These are phyloP conservation scores for Suillus discolor DNA, from an alignment of 768 basidiomycete genomes.

Conservation along the genomic window DNA sequence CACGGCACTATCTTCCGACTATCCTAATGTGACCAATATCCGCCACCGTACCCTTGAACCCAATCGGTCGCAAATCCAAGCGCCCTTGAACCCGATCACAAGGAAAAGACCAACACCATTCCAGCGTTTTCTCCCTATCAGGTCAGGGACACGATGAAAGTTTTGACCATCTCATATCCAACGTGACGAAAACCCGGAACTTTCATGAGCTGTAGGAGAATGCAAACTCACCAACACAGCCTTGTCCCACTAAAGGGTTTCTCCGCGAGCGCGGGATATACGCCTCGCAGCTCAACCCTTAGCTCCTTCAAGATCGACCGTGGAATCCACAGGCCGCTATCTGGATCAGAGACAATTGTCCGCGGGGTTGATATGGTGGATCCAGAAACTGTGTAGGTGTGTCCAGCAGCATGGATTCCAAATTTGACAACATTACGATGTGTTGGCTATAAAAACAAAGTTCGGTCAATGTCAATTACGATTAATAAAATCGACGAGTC, in stretches of 20 bases:
- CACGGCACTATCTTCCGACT: neutral
- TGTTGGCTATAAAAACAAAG: constrained; percentile 56
- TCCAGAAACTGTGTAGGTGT: constrained; percentile 44
- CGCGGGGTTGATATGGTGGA: constrained; percentile 70
- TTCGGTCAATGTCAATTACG: neutral
- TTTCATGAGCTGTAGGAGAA: neutral
- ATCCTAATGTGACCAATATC: neutral
- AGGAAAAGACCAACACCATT: neutral
- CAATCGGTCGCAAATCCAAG: neutral
- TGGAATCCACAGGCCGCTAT: constrained; percentile 69
- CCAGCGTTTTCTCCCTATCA: neutral
- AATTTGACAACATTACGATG: constrained; percentile 72
- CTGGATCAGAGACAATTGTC: constrained; percentile 65
- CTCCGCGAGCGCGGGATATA: constrained; percentile 79
- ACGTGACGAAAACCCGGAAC: neutral
- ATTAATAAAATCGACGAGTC: neutral
- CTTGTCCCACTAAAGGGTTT: constrained; percentile 74
- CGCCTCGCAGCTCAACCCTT: constrained; percentile 48
- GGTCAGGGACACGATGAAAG: neutral
- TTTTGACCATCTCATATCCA: neutral
- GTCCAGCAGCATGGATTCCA: constrained; percentile 76
- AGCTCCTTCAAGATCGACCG: constrained; percentile 50
- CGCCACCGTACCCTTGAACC: neutral
- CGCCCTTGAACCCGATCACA: neutral
- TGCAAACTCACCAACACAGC: constrained; percentile 76